These are phyloP conservation scores for Bryopsis sp. DNA, from an alignment of 139 green algal species.

Conservation along the genomic window DNA sequence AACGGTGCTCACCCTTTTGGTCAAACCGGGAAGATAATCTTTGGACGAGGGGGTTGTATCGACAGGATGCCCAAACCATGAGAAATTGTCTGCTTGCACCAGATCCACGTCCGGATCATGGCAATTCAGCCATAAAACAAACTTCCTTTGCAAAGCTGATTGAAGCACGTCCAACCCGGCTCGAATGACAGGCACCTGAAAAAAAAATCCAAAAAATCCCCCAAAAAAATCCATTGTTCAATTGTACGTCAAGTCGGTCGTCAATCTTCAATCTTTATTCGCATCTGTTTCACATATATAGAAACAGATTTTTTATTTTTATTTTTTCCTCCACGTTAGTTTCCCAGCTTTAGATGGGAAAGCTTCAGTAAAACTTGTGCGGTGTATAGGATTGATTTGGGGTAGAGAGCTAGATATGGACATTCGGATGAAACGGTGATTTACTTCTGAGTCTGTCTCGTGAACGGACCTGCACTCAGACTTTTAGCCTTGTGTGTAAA, in stretches of 20 bases:
- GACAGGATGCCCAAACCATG: constrained; percentile 11
- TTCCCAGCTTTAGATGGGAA: not conserved
- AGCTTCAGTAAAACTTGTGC: not conserved
- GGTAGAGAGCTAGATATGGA: too few relatives aligned
- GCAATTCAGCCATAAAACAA: constrained; percentile 5
- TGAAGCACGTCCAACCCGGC: not conserved
- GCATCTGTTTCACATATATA: not conserved
- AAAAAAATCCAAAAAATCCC: not conserved
- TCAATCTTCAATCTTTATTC: too few relatives aligned
- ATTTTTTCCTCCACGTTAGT: not conserved
- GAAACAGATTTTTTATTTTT: too few relatives aligned
- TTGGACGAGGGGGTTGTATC: constrained; percentile 9
- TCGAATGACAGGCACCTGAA: not conserved
- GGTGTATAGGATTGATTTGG: not conserved
- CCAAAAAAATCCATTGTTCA: not conserved
- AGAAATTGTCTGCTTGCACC: constrained; percentile 19
- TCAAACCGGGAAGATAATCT: constrained; percentile 2
- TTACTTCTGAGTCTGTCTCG: too few relatives aligned
- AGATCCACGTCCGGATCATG: not conserved
- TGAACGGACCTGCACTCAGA: too few relatives aligned
- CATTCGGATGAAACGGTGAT: too few relatives aligned
- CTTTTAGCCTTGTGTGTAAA: too few relatives aligned
- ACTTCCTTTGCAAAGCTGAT: not conserved
- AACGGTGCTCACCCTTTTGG: not conserved
- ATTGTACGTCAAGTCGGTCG: not conserved